phyloP scores from a whole-genome alignment of 163 green algal species.

The Chloromonas sp. region DNA sequence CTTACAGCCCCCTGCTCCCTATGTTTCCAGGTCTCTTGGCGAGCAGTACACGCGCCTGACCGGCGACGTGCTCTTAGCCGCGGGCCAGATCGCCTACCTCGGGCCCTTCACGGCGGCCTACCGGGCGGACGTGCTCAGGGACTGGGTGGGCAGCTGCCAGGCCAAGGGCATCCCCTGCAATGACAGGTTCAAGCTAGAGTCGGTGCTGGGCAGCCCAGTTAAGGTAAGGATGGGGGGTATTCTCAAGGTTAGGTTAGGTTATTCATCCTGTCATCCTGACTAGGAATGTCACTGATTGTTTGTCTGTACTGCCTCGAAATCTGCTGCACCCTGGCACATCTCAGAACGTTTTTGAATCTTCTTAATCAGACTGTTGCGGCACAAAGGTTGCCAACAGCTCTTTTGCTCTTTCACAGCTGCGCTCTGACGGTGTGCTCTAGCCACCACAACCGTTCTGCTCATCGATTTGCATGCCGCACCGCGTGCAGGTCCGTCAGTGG shows the following conservation, averaged over 20 bases:
- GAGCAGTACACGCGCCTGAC: conserved; percentile 52
- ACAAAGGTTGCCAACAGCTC: conserved; percentile 18
- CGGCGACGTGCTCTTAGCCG: conserved; percentile 63
- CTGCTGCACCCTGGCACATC: too few relatives aligned
- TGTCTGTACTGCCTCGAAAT: too few relatives aligned
- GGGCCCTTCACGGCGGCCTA: conserved; percentile 60
- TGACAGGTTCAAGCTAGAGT: conserved; percentile 60
- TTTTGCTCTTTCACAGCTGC: conserved; percentile 31
- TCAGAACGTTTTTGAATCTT: too few relatives aligned
- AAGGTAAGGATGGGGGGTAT: conserved; percentile 25
- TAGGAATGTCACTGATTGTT: too few relatives aligned
- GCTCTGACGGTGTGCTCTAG: neutral
- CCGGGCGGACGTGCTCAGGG: conserved; percentile 33
- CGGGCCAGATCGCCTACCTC: conserved; percentile 62
- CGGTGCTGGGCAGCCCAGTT: conserved; percentile 64
- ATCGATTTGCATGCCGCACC: neutral
- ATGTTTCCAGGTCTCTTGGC: conserved; percentile 26
- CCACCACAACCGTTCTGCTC: neutral
- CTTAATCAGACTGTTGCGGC: too few relatives aligned
- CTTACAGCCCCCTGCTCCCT: neutral
- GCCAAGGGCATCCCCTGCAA: conserved; percentile 41
- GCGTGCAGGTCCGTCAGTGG: conserved; percentile 56
- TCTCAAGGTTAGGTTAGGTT: too few relatives aligned
- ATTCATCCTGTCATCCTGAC: too few relatives aligned
- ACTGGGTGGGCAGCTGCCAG: conserved; percentile 52